Evolutionary conservation across 352 stramenopile genomes (phyloP).

Genomic region (Phytophthora megakarya): DNA sequence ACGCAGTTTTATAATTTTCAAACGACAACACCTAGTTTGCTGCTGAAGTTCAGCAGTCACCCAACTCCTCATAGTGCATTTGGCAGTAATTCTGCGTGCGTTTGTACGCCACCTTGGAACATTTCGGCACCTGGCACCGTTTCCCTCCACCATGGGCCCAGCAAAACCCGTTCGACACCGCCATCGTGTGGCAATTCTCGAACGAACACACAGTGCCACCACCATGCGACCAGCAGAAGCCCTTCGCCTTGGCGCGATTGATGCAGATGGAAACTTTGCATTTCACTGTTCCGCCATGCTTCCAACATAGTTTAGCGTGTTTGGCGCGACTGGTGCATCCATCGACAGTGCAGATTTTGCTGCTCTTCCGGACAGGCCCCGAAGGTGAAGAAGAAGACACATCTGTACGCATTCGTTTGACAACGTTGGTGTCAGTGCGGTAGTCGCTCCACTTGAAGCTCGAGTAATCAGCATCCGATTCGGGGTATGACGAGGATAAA

Average conservation of each 20-base stretch:
- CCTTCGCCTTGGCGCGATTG: constrained; percentile 66
- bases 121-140: constrained; percentile 37
- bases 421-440: background rate
- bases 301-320: constrained; percentile 58
- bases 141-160: constrained; percentile 46
- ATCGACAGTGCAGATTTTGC: constrained; percentile 58
- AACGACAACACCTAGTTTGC: too few species aligned
- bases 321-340: constrained; percentile 52
- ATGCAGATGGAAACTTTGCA: constrained; percentile 61
- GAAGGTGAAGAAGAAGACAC: background rate
- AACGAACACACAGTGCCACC: constrained; percentile 53
- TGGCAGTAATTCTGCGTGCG: constrained; percentile 46
- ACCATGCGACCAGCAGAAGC: constrained; percentile 63
- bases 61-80: constrained; percentile 28
- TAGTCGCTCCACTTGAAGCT: background rate
- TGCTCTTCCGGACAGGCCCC: constrained; percentile 34
- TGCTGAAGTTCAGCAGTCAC: too few species aligned
- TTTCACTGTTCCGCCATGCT: constrained; percentile 56
- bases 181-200: constrained; percentile 50
- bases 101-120: constrained; percentile 46
- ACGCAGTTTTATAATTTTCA: too few species aligned
- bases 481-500: constrained; percentile 36
- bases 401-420: constrained; percentile 23
- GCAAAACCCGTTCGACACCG: constrained; percentile 53
- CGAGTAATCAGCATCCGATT: constrained; percentile 25